A percentile compares a stretch with the other conserved stretches of the same genome.
Conservation (phyloP, 176 grass and related monocot species). For the Typha latifolia region DNA sequence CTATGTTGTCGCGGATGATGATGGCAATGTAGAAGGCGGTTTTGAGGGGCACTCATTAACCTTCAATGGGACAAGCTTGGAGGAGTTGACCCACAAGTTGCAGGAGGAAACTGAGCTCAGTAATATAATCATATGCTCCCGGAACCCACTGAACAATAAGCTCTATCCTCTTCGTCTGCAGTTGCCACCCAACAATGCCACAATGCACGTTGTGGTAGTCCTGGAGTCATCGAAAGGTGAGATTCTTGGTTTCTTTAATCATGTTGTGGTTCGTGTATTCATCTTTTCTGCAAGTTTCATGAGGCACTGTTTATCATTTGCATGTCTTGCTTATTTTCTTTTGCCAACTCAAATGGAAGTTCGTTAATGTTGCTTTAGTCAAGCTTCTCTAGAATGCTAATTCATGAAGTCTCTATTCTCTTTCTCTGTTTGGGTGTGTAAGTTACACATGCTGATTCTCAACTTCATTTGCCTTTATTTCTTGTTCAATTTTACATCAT, state of each 20-base stretch:
- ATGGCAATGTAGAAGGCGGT: slow-evolving; percentile 25
- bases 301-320: not conserved
- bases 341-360: no score
- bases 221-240: slow-evolving; percentile 44
- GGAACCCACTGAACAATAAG: slow-evolving; percentile 41
- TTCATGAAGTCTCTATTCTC: no score
- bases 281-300: not conserved
- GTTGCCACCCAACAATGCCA: slow-evolving; percentile 60
- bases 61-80: slow-evolving; percentile 53
- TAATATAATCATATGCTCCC: slow-evolving; percentile 50
- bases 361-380: no score
- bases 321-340: no score
- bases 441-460: no score
- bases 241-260: not conserved
- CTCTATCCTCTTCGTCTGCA: slow-evolving; percentile 53
- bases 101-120: slow-evolving; percentile 39
- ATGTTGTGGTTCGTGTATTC: not conserved
- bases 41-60: slow-evolving; percentile 26
- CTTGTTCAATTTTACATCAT: no score
- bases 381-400: no score
- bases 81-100: slow-evolving; percentile 48
- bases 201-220: slow-evolving; percentile 58
- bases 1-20: slow-evolving; percentile 45
- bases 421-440: no score
- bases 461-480: no score